These are phyloP conservation scores for Endocarpon pusillum DNA, from an alignment of 495 filamentous ascomycete species.

Conservation along the genomic window DNA sequence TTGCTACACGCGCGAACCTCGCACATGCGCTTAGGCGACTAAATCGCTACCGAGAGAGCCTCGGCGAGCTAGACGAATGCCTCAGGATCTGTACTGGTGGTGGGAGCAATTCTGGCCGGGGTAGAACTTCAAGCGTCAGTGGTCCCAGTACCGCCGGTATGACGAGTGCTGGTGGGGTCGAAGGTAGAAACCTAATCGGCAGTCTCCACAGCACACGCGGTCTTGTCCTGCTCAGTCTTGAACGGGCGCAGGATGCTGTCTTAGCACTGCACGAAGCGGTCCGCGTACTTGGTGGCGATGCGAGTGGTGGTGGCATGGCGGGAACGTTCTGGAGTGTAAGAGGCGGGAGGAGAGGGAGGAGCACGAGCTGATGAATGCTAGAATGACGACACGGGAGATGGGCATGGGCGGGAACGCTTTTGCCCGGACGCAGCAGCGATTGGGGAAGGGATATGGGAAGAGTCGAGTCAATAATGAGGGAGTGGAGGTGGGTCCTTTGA, in stretches of 20 bases:
- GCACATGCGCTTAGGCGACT: constrained; percentile 70
- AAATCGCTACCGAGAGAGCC: constrained; percentile 49
- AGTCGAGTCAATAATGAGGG: no score
- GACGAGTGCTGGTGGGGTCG: constrained; percentile 28
- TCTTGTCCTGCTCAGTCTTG: constrained; percentile 53
- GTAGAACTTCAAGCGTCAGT: constrained; percentile 24
- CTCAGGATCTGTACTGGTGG: constrained; percentile 59
- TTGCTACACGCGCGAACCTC: constrained; percentile 74
- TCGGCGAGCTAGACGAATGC: constrained; percentile 69
- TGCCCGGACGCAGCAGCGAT: no score
- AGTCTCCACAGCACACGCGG: constrained; percentile 35
- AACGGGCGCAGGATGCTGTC: constrained; percentile 47
- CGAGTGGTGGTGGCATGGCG: constrained; percentile 50
- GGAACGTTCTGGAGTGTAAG: constrained; percentile 36
- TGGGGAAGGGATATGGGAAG: no score
- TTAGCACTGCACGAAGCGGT: constrained; percentile 55
- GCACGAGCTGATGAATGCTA: constrained; percentile 5
- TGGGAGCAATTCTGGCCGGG: constrained; percentile 41
- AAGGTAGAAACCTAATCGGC: constrained; percentile 27
- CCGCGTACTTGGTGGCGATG: constrained; percentile 34
- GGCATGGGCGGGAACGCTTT: no score
- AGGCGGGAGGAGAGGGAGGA: constrained; percentile 8
- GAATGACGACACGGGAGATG: neutral
- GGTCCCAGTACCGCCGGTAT: constrained; percentile 18
- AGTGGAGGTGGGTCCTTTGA: no score